These are phyloP conservation scores for Alternaria sp. DNA, from an alignment of 2,329 filamentous ascomycete genomes.

Conservation along the genomic window DNA sequence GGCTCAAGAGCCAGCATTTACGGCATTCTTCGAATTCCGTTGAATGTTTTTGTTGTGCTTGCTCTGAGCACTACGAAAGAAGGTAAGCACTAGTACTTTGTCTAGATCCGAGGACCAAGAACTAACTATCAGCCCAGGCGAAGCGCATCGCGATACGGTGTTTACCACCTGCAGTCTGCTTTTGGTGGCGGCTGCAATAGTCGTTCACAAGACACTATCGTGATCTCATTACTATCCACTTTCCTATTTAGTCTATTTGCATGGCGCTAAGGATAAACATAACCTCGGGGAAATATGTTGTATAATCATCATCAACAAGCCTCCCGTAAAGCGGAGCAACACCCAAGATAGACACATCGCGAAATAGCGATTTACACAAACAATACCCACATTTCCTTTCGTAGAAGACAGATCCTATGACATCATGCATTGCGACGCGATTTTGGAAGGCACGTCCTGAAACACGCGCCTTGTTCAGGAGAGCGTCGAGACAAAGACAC, in stretches of 20 bases:
- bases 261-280: not conserved
- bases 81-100: slow-evolving; percentile 26
- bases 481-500: not conserved
- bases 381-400: not conserved
- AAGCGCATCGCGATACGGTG: slow-evolving; percentile 41
- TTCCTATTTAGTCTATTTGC: not conserved
- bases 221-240: slow-evolving; percentile 10
- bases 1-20: slow-evolving; percentile 64
- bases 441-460: not conserved
- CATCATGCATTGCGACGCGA: slow-evolving; percentile 10
- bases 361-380: slow-evolving; percentile 9
- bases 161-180: slow-evolving; percentile 43
- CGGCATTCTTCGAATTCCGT: slow-evolving; percentile 64
- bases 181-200: slow-evolving; percentile 37
- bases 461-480: not conserved
- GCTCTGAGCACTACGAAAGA: slow-evolving; percentile 44
- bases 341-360: slow-evolving; percentile 1
- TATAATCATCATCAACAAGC: not conserved
- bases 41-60: slow-evolving; percentile 57
- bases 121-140: slow-evolving; percentile 30
- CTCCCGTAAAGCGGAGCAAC: not conserved
- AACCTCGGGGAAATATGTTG: not conserved
- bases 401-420: slow-evolving; percentile 11
- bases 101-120: not conserved
- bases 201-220: slow-evolving; percentile 36